phyloP scores from a whole-genome alignment of 23 red algal genomes.

The Gracilaria gracilis region DNA sequence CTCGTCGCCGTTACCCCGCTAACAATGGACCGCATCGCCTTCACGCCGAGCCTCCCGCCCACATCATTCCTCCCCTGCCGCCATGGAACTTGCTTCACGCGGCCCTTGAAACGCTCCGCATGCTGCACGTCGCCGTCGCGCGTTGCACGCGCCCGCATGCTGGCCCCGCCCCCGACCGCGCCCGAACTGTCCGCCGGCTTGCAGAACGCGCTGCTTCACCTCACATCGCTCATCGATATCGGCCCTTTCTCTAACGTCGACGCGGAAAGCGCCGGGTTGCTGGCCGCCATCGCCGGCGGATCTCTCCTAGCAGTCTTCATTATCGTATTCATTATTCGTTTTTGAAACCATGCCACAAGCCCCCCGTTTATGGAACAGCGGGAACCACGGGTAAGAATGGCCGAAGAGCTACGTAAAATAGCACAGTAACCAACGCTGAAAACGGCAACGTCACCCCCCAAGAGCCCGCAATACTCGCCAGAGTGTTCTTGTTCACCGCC shows the following conservation, averaged over 20 bases:
- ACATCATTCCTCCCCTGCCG: not conserved
- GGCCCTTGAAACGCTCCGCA: not conserved
- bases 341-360: slow-evolving; percentile 26
- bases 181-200: not conserved
- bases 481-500: slow-evolving; percentile 78
- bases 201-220: not conserved
- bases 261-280: slow-evolving; percentile 42
- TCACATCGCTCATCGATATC: slow-evolving; percentile 54
- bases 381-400: slow-evolving; percentile 74
- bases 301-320: slow-evolving; percentile 46
- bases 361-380: slow-evolving; percentile 21
- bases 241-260: slow-evolving; percentile 70
- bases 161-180: not conserved
- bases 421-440: slow-evolving; percentile 73
- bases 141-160: not conserved
- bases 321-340: slow-evolving; percentile 47
- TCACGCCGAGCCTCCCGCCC: not conserved
- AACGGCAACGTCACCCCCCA: slow-evolving; percentile 91
- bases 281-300: slow-evolving; percentile 54
- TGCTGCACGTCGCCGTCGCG: not conserved
- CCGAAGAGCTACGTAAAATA: slow-evolving; percentile 71
- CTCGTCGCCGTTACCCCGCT: not conserved
- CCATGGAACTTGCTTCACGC: not conserved
- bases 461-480: slow-evolving; percentile 75
- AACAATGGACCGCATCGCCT: not conserved